These are phyloP conservation scores for Phytophthora macrochlamydospora DNA, from an alignment of 352 stramenopile genomes.

Conservation along the genomic window DNA sequence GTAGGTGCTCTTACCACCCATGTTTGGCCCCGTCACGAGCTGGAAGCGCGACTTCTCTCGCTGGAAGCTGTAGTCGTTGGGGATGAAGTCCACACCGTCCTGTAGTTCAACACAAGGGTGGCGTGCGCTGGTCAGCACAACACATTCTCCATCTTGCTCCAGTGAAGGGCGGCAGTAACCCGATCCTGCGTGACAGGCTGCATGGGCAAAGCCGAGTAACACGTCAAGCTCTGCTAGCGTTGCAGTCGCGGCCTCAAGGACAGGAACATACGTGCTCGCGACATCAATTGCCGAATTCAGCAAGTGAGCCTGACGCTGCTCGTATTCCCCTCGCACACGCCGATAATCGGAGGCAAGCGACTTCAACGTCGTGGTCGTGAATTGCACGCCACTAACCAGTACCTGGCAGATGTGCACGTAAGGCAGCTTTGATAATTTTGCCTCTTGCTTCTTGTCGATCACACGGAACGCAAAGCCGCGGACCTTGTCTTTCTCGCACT, in stretches of 20 bases:
- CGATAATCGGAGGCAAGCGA: slow-evolving; percentile 86
- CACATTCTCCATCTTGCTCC: slow-evolving; percentile 57
- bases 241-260: slow-evolving; percentile 92
- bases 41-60: slow-evolving; percentile 90
- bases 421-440: slow-evolving; percentile 85
- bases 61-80: slow-evolving; percentile 95
- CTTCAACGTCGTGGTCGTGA: slow-evolving; percentile 94
- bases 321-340: slow-evolving; percentile 90
- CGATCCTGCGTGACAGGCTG: slow-evolving; percentile 91
- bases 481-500: slow-evolving; percentile 93
- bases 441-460: slow-evolving; percentile 93
- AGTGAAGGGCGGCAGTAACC: slow-evolving; percentile 74
- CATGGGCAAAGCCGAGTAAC: slow-evolving; percentile 93
- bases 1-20: slow-evolving; percentile 99
- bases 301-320: slow-evolving; percentile 90
- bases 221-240: slow-evolving; percentile 95
- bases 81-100: slow-evolving; percentile 96
- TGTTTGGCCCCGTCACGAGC: slow-evolving; percentile 99
- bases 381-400: slow-evolving; percentile 98
- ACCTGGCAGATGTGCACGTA: slow-evolving; percentile 94
- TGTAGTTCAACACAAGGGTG: slow-evolving; percentile 99
- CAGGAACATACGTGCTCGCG: slow-evolving; percentile 94
- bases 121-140: slow-evolving; percentile 86
- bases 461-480: slow-evolving; percentile 94
- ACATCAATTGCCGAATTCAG: slow-evolving; percentile 94